phyloP scores from a whole-genome alignment of 352 stramenopile species.

The Pythium rishiriense region DNA sequence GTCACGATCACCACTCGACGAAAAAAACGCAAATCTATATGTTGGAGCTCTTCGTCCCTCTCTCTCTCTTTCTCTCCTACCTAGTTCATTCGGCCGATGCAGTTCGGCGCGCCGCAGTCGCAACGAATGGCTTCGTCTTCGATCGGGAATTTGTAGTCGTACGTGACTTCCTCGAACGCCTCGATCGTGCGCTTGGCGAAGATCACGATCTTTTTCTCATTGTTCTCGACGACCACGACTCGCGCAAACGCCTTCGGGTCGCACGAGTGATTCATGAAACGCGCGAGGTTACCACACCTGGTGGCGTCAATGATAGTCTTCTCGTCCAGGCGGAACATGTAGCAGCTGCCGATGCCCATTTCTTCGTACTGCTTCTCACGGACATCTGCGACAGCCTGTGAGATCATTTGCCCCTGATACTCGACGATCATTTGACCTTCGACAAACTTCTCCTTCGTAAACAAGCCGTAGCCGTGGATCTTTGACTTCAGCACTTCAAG shows the following conservation, averaged over 20 bases:
- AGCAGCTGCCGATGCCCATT: slow-evolving; percentile 93
- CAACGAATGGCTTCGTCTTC: slow-evolving; percentile 94
- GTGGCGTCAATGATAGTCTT: slow-evolving; percentile 96
- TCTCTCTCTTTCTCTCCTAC: not conserved
- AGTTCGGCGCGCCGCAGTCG: slow-evolving; percentile 93
- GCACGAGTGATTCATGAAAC: slow-evolving; percentile 97
- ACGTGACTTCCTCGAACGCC: slow-evolving; percentile 93
- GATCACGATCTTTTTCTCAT: slow-evolving; percentile 96
- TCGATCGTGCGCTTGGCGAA: slow-evolving; percentile 92
- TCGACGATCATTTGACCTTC: slow-evolving; percentile 97
- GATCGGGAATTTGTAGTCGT: slow-evolving; percentile 98
- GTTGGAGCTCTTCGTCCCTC: not conserved
- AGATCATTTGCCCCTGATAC: slow-evolving; percentile 94
- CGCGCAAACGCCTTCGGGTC: slow-evolving; percentile 94
- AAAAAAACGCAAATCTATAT: not conserved
- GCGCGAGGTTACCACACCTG: slow-evolving; percentile 90
- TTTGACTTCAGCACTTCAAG: slow-evolving; percentile 92
- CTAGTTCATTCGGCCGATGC: slow-evolving; percentile 95
- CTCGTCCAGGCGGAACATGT: slow-evolving; percentile 97
- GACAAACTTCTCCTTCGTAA: slow-evolving; percentile 88
- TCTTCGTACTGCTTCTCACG: slow-evolving; percentile 94
- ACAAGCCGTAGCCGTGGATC: slow-evolving; percentile 97
- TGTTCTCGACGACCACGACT: slow-evolving; percentile 78
- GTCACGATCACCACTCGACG: not conserved
- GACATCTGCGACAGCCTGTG: slow-evolving; percentile 90